A percentile compares a stretch with the other conserved stretches of the same genome.
phyloP scores from a whole-genome alignment of 768 basidiomycete species.

The Amanita exitialis region DNA sequence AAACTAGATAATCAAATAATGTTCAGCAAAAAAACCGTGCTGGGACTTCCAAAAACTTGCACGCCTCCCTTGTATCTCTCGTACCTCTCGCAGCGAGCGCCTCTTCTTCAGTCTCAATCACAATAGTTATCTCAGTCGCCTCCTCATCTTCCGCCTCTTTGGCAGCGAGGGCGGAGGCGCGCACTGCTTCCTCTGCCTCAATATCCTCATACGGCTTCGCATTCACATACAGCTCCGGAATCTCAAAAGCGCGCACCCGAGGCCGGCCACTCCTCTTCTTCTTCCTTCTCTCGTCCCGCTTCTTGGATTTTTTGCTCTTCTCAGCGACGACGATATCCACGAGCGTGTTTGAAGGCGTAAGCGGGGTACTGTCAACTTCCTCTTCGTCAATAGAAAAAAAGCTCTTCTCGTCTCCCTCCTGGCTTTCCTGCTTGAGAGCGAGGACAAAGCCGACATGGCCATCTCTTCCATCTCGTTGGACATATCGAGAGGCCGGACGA shows the following conservation, averaged over 20 bases:
- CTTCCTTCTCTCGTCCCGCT: background rate
- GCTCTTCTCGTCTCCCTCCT: background rate
- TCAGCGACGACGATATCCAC: background rate
- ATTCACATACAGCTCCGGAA: constrained; percentile 1
- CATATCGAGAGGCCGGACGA: background rate
- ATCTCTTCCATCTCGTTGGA: background rate
- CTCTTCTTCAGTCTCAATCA: no score
- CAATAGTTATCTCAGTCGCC: no score
- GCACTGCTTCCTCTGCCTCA: background rate
- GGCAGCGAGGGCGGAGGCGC: background rate
- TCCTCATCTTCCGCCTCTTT: no score
- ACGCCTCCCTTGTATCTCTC: no score
- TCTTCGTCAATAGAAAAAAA: background rate
- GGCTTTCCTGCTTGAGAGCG: background rate
- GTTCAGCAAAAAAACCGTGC: no score
- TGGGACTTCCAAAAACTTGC: no score
- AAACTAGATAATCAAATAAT: no score
- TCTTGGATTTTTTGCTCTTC: background rate
- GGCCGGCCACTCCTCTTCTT: background rate
- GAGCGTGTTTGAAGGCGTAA: background rate
- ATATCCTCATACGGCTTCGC: background rate
- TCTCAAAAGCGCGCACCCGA: background rate
- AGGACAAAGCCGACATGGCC: background rate
- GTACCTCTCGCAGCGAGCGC: no score
- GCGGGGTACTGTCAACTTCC: background rate